A percentile compares a stretch with the other conserved stretches of the same genome.
Conservation (phyloP, 2,329 filamentous ascomycete genomes). For the Blumeria graminis region DNA sequence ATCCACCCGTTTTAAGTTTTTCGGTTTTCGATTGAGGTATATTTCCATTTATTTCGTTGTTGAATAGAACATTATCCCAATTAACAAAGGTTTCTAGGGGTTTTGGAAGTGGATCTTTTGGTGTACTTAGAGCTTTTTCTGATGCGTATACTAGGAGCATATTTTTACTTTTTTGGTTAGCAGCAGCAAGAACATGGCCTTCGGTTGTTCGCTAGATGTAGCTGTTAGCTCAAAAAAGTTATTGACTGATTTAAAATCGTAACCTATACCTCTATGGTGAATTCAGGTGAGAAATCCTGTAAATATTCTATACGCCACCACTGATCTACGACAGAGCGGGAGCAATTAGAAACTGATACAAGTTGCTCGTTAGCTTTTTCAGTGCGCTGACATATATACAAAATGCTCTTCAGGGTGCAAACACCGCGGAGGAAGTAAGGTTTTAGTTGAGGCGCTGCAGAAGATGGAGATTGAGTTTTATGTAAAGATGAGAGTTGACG, state of each 20-base stretch:
- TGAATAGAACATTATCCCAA: slow-evolving; percentile 27
- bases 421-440: slow-evolving; percentile 28
- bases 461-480: slow-evolving; percentile 11
- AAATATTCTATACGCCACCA: slow-evolving; percentile 30
- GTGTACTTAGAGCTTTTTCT: slow-evolving; percentile 20
- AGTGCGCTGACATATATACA: slow-evolving; percentile 26
- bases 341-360: background rate
- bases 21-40: slow-evolving; percentile 2
- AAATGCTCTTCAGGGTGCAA: slow-evolving; percentile 21
- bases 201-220: slow-evolving; percentile 22
- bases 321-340: slow-evolving; percentile 17
- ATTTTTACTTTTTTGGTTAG: slow-evolving; percentile 24
- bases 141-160: slow-evolving; percentile 29
- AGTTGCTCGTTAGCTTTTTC: slow-evolving; percentile 16
- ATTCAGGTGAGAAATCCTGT: slow-evolving; percentile 18
- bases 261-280: slow-evolving; percentile 23
- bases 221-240: background rate
- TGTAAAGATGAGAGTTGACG: slow-evolving; percentile 20
- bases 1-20: background rate
- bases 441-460: slow-evolving; percentile 9
- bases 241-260: background rate
- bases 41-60: slow-evolving; percentile 19
- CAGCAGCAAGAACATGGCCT: slow-evolving; percentile 21
- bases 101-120: slow-evolving; percentile 18
- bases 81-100: slow-evolving; percentile 19